phyloP scores from a whole-genome alignment of 192 early-diverging fungal species.

The Coemansia sp. region DNA sequence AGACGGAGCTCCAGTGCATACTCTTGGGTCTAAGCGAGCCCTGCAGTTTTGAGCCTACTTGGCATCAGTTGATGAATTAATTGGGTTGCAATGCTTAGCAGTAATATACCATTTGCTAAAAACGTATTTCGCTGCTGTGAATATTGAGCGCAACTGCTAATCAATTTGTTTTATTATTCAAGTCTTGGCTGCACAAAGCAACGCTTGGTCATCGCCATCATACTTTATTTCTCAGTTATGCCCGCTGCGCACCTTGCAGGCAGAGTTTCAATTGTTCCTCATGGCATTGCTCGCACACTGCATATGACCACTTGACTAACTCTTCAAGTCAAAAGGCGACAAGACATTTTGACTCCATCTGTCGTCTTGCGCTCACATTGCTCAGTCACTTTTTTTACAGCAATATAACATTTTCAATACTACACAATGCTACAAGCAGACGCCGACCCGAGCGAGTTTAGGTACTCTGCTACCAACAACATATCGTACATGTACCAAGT shows the following conservation, averaged over 20 bases:
- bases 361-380: not conserved
- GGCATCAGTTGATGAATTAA: not conserved
- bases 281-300: not conserved
- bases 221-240: not conserved
- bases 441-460: conserved; percentile 12
- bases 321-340: not conserved
- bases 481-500: conserved; percentile 54
- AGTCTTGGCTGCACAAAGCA: not conserved
- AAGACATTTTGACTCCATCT: not conserved
- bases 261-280: not conserved
- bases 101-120: not conserved
- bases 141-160: conserved; percentile 3
- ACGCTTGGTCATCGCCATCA: not conserved
- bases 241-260: conserved; percentile 1
- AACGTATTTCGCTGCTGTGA: not conserved
- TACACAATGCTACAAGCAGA: conserved; percentile 9
- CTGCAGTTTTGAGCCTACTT: conserved; percentile 7
- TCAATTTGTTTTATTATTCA: not conserved
- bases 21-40: conserved; percentile 8
- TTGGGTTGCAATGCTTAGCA: not conserved
- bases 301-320: not conserved
- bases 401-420: not conserved
- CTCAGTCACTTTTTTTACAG: not conserved
- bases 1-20: conserved; percentile 8
- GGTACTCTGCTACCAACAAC: conserved; percentile 42